Conservation (phyloP, 1,139 yeast genomes). For the Scheffersomyces segobiensis region DNA sequence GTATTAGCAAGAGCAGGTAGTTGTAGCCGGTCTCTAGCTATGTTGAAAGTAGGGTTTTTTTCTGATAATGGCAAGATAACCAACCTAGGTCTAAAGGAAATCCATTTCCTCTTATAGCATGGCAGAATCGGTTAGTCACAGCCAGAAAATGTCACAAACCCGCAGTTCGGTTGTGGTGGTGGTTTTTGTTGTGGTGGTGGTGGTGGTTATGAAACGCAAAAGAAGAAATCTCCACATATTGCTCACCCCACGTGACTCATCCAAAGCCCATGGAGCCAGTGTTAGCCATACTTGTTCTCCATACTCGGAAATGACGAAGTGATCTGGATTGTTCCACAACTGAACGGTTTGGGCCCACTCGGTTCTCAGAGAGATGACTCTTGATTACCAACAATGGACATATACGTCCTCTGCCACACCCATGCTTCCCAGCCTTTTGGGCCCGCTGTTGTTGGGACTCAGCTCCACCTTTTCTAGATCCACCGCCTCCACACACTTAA, state of each 20-base stretch:
- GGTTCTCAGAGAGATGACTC: neutral
- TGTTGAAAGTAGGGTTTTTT: neutral
- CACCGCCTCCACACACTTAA: neutral
- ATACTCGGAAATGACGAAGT: neutral
- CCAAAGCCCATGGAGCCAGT: neutral
- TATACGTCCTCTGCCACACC: neutral
- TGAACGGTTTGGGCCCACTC: neutral
- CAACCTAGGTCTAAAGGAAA: neutral
- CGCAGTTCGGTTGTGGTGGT: neutral
- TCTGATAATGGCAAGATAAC: neutral
- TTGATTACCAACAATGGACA: neutral
- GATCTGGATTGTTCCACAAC: neutral
- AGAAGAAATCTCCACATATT: neutral
- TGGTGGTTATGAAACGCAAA: neutral
- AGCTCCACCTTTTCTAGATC: neutral
- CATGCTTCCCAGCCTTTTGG: neutral
- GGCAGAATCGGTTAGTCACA: neutral
- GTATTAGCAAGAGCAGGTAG: neutral
- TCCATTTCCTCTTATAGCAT: neutral
- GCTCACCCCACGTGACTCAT: neutral
- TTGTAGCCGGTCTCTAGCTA: neutral
- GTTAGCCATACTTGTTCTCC: neutral
- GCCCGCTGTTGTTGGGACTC: neutral
- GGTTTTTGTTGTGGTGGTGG: neutral
- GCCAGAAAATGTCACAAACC: neutral